Percentiles rank a stretch among this genome's conserved stretches.
These are phyloP conservation scores for Coprinellus micaceus DNA, from an alignment of 768 basidiomycete genomes.

Conservation along the genomic window DNA sequence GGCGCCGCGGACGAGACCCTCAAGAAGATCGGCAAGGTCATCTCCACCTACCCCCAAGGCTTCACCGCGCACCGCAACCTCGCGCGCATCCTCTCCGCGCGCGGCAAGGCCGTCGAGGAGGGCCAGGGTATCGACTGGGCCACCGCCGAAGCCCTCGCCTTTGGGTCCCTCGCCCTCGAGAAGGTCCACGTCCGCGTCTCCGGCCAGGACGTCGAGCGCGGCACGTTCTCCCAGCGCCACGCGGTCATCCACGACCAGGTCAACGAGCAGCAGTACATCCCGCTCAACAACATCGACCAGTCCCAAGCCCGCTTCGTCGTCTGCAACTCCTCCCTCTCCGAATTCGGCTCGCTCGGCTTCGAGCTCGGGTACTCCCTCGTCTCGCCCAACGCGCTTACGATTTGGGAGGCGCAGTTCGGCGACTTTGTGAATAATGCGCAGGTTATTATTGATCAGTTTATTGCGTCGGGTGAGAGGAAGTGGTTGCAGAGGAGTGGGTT, in stretches of 20 bases:
- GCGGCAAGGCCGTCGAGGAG: slow-evolving; percentile 90
- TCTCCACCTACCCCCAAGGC: slow-evolving; percentile 80
- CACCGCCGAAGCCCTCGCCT: slow-evolving; percentile 95
- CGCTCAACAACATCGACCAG: slow-evolving; percentile 80
- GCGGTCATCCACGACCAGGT: slow-evolving; percentile 95
- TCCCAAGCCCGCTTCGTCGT: slow-evolving; percentile 92
- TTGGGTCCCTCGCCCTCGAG: slow-evolving; percentile 90
- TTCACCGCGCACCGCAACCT: slow-evolving; percentile 92
- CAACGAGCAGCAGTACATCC: slow-evolving; percentile 86
- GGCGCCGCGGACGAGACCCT: slow-evolving; percentile 76
- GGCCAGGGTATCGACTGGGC: slow-evolving; percentile 96
- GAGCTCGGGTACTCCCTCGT: slow-evolving; percentile 98
- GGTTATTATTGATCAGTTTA: slow-evolving; percentile 98
- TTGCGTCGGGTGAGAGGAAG: slow-evolving; percentile 95
- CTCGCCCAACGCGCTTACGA: slow-evolving; percentile 84
- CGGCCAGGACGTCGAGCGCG: slow-evolving; percentile 97
- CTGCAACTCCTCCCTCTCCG: slow-evolving; percentile 95
- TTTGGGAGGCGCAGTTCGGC: slow-evolving; percentile 99
- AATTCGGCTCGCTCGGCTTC: slow-evolving; percentile 92
- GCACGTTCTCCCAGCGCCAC: slow-evolving; percentile 98
- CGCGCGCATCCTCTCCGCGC: slow-evolving; percentile 80
- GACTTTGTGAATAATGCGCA: slow-evolving; percentile 98
- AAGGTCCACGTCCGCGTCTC: slow-evolving; percentile 93
- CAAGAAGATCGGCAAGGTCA: slow-evolving; percentile 78
- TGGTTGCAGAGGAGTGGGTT: slow-evolving; percentile 94